Evolutionary conservation across 768 basidiomycete genomes (phyloP), one percentile per base, ranked within the genome.

Genomic region (Rhizopogon salebrosus): DNA sequence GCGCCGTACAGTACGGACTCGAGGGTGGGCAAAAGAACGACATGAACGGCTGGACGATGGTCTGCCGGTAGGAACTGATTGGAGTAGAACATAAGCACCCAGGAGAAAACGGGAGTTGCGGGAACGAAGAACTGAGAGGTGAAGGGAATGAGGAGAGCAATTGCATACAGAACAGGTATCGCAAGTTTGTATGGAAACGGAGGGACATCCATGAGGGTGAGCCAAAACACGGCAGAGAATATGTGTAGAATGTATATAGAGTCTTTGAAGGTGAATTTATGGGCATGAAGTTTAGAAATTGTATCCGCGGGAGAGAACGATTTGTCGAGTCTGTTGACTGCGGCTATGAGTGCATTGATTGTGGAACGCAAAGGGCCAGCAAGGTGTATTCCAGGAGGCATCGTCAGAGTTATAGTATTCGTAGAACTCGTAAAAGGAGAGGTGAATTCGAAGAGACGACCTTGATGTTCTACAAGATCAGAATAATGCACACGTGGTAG

Each of bases 1-100:
- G 95, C 95, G 2, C 97, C 97, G 67, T 97, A 98, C 4, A 98
- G 78, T 26, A 97, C 92, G 18, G 89, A 84, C 65, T 99, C 97
- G 49, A 98, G 82, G 0, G 95, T 95, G 0, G 97, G 95, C 5
- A 99, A 84, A 9, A 98, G 78, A 31, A 91, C 86, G 57, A 99
- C 95, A 52, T 89, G 93, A 24, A 98, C 90, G 23, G 77, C 70
- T 0, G 97, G 97, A 2, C 97, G 80, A 69, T 80, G 83, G 14
- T 70, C 57, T 6, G 78, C 74, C 0, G 94, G 91, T 51, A 98
- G 90, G 72, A 89, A 98, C 14, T 87, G 80, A 20, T 89, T 89
- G 4, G 87, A 82, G 73, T 88, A 98, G 70, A 84, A 98, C 2
- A 84, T 79, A 54, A 98, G 77, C 23, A 98, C 75, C 83, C 89